These are phyloP conservation scores for Acidomyces sp. DNA, from an alignment of 495 filamentous ascomycete genomes.

Conservation along the genomic window DNA sequence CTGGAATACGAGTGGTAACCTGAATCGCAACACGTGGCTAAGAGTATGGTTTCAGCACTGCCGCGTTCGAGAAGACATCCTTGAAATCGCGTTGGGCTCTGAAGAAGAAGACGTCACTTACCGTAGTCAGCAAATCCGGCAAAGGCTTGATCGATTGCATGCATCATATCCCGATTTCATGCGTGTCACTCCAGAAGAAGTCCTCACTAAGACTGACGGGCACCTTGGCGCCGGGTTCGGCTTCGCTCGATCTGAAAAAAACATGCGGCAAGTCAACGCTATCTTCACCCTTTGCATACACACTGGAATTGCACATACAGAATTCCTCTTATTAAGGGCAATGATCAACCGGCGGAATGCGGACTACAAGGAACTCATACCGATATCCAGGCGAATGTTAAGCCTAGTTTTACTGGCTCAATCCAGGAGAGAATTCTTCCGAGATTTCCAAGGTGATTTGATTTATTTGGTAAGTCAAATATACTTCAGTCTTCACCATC, in stretches of 20 bases:
- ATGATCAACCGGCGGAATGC: slow-evolving; percentile 40
- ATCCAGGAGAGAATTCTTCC: slow-evolving; percentile 35
- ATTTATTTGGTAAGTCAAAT: slow-evolving; percentile 41
- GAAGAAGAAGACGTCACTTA: slow-evolving; percentile 24
- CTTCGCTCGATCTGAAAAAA: slow-evolving; percentile 4
- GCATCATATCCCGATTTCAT: slow-evolving; percentile 17
- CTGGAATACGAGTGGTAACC: slow-evolving; percentile 37
- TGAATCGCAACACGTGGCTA: slow-evolving; percentile 32
- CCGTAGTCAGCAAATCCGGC: slow-evolving; percentile 9
- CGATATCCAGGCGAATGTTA: slow-evolving; percentile 42
- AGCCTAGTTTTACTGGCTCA: slow-evolving; percentile 34
- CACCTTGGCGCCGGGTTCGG: not conserved
- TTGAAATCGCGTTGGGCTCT: slow-evolving; percentile 45
- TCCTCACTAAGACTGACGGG: slow-evolving; percentile 3
- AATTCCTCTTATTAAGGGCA: slow-evolving; percentile 46
- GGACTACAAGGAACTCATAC: slow-evolving; percentile 38
- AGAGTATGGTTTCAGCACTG: slow-evolving; percentile 40
- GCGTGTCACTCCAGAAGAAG: slow-evolving; percentile 11
- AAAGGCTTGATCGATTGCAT: slow-evolving; percentile 9
- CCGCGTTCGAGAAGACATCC: slow-evolving; percentile 42
- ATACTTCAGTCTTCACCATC: not conserved
- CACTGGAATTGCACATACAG: slow-evolving; percentile 34
- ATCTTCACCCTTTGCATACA: slow-evolving; percentile 17
- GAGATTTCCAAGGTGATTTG: slow-evolving; percentile 39
- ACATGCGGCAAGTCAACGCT: slow-evolving; percentile 16